Base-by-base conservation (phyloP, 257 asterid genomes). In the Solanum dulcamara region DNA sequence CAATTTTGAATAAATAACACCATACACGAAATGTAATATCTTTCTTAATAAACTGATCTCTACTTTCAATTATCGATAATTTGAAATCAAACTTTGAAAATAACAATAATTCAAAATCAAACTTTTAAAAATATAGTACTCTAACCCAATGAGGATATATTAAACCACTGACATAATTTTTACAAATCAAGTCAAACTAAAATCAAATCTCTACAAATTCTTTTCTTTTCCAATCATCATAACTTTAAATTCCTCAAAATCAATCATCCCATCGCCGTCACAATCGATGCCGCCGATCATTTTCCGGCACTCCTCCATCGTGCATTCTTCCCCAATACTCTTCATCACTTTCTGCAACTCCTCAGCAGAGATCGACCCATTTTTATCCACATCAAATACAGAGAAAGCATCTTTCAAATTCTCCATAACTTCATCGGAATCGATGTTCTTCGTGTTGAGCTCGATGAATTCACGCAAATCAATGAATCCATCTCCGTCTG, bases 401-500 rank as follows among this genome's bases (percentile, higher is more conserved):
- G 89, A 84, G 88, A 95, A 95, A 0, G 98, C 99, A 30, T 95
- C 93, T 68, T 84, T 88, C 8, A 94, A 88, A 87, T 88, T 90
- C 90, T 87, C 95, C 87, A 91, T 6, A 20, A 88, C 89, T 89
- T 95, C 98, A 1, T 87, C 90, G 7, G 93, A 87, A 8, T 90
- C 95, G 1, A 94, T 66, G 67, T 90, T 93, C 37, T 87, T 89
- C 2, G 97, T 95, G 85, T 95, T 95, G 32, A 95, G 85, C 80
- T 90, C 95, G 67, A 95, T 77, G 85, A 94, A 95, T 70, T 94
- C 99, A 33, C 85, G 71, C 35, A 95, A 89, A 81, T 94, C 92
- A 60, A 95, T 95, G 92, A 86, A 93, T 0, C 98, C 98, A 48
- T 95, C 98, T 7, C 95, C 98, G 64, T 95, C 98, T 12, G 93